Conservation (phyloP, 306 rosid species). For the Alnus glutinosa region DNA sequence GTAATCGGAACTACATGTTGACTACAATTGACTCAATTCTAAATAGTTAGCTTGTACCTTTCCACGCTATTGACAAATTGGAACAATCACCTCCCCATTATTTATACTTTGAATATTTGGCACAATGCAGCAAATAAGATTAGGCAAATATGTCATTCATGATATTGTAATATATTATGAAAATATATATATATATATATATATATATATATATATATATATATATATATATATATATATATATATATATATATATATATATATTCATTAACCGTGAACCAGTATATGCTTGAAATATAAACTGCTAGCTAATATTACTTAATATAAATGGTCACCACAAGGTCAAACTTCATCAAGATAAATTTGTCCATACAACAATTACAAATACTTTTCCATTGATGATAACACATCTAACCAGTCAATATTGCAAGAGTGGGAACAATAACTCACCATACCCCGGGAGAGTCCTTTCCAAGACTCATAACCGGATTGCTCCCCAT, state of each 20-base stretch:
- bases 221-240: too few species aligned
- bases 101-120: background rate
- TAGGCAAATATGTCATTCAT: background rate
- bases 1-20: background rate
- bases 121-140: background rate
- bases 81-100: background rate
- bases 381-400: background rate
- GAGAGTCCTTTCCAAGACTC: conserved; percentile 93
- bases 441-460: conserved; percentile 84
- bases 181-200: too few species aligned
- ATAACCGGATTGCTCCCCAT: conserved; percentile 74
- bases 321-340: background rate
- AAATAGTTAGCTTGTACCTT: background rate
- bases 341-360: background rate
- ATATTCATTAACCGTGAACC: background rate
- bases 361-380: background rate
- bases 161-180: background rate
- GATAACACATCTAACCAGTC: background rate
- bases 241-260: too few species aligned
- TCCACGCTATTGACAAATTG: background rate
- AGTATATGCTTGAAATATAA: background rate
- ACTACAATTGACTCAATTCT: background rate
- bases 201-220: too few species aligned
- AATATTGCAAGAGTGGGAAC: background rate
- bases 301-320: background rate